Evolutionary conservation across 495 filamentous ascomycete genomes (phyloP).

Genomic region (Neurospora cerealis): DNA sequence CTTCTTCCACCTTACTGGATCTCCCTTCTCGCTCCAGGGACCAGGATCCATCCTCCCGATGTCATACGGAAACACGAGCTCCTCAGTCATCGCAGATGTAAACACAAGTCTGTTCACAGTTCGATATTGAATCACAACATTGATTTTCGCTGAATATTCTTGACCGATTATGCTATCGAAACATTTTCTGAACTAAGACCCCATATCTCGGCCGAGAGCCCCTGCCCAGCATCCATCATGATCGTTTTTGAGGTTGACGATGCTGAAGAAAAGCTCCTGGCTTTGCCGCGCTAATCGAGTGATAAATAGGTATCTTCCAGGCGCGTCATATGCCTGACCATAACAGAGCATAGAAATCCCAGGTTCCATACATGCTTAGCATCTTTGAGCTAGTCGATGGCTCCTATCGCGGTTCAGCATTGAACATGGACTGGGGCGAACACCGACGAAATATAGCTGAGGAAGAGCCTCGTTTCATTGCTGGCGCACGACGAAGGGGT

Average conservation of each 20-base stretch:
- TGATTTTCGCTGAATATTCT: background rate
- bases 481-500: background rate
- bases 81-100: background rate
- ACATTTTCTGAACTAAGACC: background rate
- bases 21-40: background rate
- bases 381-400: background rate
- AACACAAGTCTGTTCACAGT: background rate
- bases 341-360: background rate
- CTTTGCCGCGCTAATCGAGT: background rate
- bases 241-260: background rate
- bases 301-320: background rate
- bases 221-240: background rate
- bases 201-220: background rate
- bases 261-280: background rate
- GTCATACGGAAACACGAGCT: background rate
- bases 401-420: background rate
- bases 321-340: background rate
- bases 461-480: background rate
- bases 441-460: background rate
- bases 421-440: background rate
- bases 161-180: background rate
- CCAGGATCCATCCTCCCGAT: background rate
- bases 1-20: background rate
- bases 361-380: background rate
- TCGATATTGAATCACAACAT: background rate